These are phyloP conservation scores for Chondrus crispus DNA, from an alignment of 23 red algal genomes.

Conservation along the genomic window DNA sequence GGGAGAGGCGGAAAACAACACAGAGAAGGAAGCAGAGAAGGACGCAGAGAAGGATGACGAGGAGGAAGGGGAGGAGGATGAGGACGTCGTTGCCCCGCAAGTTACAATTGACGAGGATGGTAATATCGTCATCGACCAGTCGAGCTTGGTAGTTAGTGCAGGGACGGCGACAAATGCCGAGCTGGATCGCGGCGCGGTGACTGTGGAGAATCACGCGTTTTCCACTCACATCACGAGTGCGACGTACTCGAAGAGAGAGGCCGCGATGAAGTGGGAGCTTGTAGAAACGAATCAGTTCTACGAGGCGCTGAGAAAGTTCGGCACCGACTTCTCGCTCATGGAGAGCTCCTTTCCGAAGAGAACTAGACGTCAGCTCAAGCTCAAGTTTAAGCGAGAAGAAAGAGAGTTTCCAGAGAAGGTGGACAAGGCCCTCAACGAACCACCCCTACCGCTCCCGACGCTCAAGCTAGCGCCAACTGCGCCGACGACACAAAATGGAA, in stretches of 20 bases:
- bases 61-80: not conserved
- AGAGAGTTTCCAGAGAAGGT: constrained; percentile 53
- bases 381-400: constrained; percentile 97
- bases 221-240: constrained; percentile 51
- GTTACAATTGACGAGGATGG: constrained; percentile 79
- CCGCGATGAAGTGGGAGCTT: constrained; percentile 54
- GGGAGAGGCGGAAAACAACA: not conserved
- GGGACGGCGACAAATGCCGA: constrained; percentile 7
- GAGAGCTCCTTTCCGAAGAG: constrained; percentile 72
- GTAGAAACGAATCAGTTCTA: constrained; percentile 89
- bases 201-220: constrained; percentile 30
- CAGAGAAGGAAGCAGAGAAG: not conserved
- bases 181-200: not conserved
- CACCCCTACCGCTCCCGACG: constrained; percentile 30
- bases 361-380: constrained; percentile 80
- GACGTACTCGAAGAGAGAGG: constrained; percentile 62
- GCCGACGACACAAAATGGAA: too few species aligned
- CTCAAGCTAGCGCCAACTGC: too few species aligned
- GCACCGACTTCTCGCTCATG: constrained; percentile 89
- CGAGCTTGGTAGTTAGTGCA: constrained; percentile 63
- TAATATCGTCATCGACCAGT: constrained; percentile 83
- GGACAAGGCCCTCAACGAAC: constrained; percentile 52
- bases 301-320: constrained; percentile 67
- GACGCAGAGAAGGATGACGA: not conserved
- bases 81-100: constrained; percentile 68